These are phyloP conservation scores for Dryas integrifolia DNA, from an alignment of 331 rosid genomes.

Conservation along the genomic window DNA sequence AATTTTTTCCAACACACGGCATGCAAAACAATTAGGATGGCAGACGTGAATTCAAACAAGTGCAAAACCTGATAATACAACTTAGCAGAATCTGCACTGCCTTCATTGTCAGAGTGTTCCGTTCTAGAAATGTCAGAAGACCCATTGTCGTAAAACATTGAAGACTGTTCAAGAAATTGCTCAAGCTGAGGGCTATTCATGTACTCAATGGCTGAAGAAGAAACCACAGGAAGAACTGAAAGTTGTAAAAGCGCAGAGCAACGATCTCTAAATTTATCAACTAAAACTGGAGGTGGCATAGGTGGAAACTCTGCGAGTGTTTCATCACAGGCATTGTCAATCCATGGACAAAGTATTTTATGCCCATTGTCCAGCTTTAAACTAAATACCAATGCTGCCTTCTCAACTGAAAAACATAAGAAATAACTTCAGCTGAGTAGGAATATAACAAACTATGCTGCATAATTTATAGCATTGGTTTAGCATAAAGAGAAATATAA, in stretches of 20 bases:
- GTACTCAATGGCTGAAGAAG: constrained; percentile 53
- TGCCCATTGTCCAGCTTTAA: constrained; percentile 88
- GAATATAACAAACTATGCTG: constrained; percentile 2
- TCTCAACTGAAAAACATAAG: constrained; percentile 69
- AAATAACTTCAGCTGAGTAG: constrained; percentile 24
- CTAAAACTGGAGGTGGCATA: constrained; percentile 54
- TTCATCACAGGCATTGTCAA: constrained; percentile 84
- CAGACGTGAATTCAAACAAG: constrained; percentile 11
- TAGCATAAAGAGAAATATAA: constrained; percentile 15
- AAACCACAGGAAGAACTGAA: constrained; percentile 66
- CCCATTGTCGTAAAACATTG: constrained; percentile 41
- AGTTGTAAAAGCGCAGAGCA: constrained; percentile 55
- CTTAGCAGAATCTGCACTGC: constrained; percentile 42
- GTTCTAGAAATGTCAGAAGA: constrained; percentile 37
- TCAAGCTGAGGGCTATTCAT: constrained; percentile 55
- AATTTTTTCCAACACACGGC: background rate
- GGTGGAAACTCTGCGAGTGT: constrained; percentile 75
- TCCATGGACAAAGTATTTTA: constrained; percentile 91
- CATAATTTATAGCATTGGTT: background rate
- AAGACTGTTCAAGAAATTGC: constrained; percentile 57
- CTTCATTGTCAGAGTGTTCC: constrained; percentile 47
- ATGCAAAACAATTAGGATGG: constrained; percentile 1
- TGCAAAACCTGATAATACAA: constrained; percentile 65
- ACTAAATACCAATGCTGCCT: constrained; percentile 88
- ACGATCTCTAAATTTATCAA: constrained; percentile 63